phyloP scores from a whole-genome alignment of 768 basidiomycete genomes.

The Amanita pseudoporphyria region DNA sequence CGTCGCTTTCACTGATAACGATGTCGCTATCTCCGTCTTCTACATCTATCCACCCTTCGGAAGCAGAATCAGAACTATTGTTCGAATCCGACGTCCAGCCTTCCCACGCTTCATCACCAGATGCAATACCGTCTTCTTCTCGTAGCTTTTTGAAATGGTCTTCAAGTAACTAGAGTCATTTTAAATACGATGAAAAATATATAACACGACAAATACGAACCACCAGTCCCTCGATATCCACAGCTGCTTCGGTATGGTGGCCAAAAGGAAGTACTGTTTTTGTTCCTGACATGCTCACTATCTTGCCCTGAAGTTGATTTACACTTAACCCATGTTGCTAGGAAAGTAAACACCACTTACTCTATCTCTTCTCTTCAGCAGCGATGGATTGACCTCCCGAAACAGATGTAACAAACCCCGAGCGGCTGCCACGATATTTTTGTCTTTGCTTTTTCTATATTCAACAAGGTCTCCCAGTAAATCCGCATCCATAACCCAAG shows the following conservation, averaged over 20 bases:
- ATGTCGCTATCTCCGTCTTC: constrained; percentile 61
- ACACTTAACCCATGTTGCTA: constrained; percentile 8
- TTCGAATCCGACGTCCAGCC: constrained; percentile 75
- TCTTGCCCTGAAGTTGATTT: constrained; percentile 63
- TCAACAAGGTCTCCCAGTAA: constrained; percentile 86
- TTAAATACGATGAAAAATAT: not conserved
- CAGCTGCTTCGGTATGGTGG: constrained; percentile 60
- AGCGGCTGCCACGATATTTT: constrained; percentile 83
- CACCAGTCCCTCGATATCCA: constrained; percentile 84
- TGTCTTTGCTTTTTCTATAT: constrained; percentile 93
- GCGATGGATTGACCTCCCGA: constrained; percentile 90
- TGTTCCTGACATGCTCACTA: constrained; percentile 64
- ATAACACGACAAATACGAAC: constrained; percentile 33
- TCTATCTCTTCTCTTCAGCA: constrained; percentile 83
- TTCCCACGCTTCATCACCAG: constrained; percentile 61
- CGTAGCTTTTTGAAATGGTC: constrained; percentile 70
- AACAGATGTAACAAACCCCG: constrained; percentile 83
- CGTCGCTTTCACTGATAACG: constrained; percentile 82
- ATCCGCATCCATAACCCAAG: constrained; percentile 97
- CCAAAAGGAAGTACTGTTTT: constrained; percentile 76
- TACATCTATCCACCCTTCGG: constrained; percentile 78
- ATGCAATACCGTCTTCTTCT: constrained; percentile 46
- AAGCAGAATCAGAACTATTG: constrained; percentile 38
- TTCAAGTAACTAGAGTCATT: constrained; percentile 60
- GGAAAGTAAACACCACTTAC: constrained; percentile 28